Conservation (phyloP, 208 protist species). For the Wallacemonas sp. region DNA sequence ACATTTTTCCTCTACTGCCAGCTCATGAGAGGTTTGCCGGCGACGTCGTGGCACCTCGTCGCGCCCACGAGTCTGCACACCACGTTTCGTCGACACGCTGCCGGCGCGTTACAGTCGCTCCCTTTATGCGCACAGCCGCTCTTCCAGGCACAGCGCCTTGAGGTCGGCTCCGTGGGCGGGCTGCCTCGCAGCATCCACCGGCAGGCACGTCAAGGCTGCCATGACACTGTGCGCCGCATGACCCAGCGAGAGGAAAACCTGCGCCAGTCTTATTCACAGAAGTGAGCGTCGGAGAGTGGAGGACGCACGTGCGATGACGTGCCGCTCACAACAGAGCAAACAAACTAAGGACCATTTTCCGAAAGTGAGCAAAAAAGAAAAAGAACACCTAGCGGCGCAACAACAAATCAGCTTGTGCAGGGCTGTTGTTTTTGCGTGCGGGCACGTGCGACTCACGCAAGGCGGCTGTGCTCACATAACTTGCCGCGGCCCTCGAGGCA, state of each 20-base stretch:
- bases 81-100: not conserved
- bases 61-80: not conserved
- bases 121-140: not conserved
- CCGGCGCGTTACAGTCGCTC: not conserved
- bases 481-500: no score
- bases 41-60: not conserved
- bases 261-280: constrained; percentile 50
- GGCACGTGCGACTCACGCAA: no score
- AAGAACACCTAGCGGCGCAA: no score
- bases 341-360: not conserved
- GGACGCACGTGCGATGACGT: not conserved
- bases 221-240: constrained; percentile 60
- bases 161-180: no score
- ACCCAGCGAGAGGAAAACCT: constrained; percentile 74
- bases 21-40: not conserved
- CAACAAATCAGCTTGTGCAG: no score
- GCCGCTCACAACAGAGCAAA: not conserved
- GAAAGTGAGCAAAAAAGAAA: not conserved
- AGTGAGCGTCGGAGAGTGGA: not conserved
- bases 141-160: no score
- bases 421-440: no score
- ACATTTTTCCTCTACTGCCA: constrained; percentile 27
- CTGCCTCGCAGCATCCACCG: constrained; percentile 39
- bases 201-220: constrained; percentile 50
- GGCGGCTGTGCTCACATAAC: no score